Base-by-base conservation (phyloP, 768 basidiomycete species). In the Baorangia bicolor region DNA sequence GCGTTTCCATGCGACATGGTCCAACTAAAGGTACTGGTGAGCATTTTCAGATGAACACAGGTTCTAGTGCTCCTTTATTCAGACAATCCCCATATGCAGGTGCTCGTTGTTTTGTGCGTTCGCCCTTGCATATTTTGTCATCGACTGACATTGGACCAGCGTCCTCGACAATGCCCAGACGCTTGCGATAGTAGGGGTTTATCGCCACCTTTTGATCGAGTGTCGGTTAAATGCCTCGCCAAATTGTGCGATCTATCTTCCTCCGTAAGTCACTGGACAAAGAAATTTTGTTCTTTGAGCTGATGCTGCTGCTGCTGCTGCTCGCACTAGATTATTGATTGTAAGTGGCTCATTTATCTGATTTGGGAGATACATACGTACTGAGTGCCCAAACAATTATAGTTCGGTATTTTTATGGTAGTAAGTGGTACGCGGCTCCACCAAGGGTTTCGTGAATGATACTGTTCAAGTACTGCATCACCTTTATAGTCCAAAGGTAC, bases 401-500 rank as follows among this genome's bases (percentile, higher is more conserved):
- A 65, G 65, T 6, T 55, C 7, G 18, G 18, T 18, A 16, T 47
- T 10, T 4, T 45, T 5, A 18, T 25, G 13, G 3, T 44, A 13
- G 61, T 66, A 25, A 58, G 65, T 51, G 9, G 18, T 20, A 21
- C 14, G 5, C 11, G 3, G 9, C 14, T 23, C 43, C 12, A 18
- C 13, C n/a, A 2, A 45, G 1, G 16, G 3, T 37, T 21, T 37
- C 21, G 13, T 16, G 30, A 35, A 30, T 37, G 39, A 63, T 23
- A 4, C 18, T 30, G 3, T 49, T 59, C 35, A 44, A 68, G 66
- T 57, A 49, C 35, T 50, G 40, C 12, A 35, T 63, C 39, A 55
- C 60, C 2, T 69, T 69, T 37, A 34, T 56, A 20, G 67, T 68
- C 11, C 62, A 69, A 35, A 35, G 59, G 66, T 68, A 52, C 7